phyloP scores from a whole-genome alignment of 176 grass and related monocot genomes.

The Oryza rufipogon region DNA sequence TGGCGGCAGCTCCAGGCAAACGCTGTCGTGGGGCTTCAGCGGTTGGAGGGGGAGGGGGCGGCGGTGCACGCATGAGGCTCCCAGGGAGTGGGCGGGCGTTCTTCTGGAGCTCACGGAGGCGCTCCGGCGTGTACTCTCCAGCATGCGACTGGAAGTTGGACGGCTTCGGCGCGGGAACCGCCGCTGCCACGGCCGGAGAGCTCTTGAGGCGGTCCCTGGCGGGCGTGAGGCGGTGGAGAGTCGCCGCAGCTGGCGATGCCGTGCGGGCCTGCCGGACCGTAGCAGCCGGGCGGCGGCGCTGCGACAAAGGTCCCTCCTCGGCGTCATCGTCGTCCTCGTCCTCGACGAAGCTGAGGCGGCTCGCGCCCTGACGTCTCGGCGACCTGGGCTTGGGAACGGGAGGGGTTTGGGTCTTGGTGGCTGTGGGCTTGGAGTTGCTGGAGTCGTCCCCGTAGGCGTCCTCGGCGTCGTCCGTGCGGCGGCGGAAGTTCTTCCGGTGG shows the following conservation, averaged over 20 bases:
- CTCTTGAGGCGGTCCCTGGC: conserved; percentile 57
- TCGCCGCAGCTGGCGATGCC: conserved; percentile 41
- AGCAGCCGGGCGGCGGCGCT: conserved; percentile 40
- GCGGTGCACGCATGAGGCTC: conserved; percentile 48
- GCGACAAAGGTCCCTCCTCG: conserved; percentile 48
- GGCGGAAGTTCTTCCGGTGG: conserved; percentile 73
- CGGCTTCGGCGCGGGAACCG: conserved; percentile 42
- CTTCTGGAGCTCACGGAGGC: conserved; percentile 93
- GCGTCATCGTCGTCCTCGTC: conserved; percentile 80
- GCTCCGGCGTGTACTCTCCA: conserved; percentile 91
- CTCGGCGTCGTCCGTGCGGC: conserved; percentile 58
- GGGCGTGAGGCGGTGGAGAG: conserved; percentile 64
- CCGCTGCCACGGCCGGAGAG: background rate
- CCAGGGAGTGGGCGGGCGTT: conserved; percentile 80
- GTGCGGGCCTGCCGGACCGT: conserved; percentile 25
- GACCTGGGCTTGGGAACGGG: conserved; percentile 57
- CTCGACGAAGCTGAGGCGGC: conserved; percentile 91
- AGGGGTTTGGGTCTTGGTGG: conserved; percentile 45
- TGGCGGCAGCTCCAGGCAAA: conserved; percentile 17
- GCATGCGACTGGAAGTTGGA: conserved; percentile 91
- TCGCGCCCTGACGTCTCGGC: conserved; percentile 50
- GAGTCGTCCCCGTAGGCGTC: conserved; percentile 55
- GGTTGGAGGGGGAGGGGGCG: background rate
- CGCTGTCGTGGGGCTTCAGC: conserved; percentile 37
- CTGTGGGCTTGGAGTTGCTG: conserved; percentile 8